A percentile compares a stretch with the other conserved stretches of the same genome.
phyloP scores from a whole-genome alignment of 306 rosid species.

The Sphenostylis stenocarpa region DNA sequence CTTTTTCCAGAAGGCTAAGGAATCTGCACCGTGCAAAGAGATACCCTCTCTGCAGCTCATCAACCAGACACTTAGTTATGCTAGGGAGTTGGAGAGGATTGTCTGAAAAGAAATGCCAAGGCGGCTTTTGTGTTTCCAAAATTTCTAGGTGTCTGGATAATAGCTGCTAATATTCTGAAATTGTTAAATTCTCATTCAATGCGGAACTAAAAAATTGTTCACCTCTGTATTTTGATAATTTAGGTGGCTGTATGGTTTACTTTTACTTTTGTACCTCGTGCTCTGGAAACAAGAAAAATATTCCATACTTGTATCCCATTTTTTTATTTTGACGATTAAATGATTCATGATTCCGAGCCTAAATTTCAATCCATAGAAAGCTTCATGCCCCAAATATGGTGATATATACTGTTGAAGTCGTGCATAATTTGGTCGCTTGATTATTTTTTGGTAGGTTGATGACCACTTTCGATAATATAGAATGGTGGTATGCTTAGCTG shows the following conservation, averaged over 20 bases:
- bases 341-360: background rate
- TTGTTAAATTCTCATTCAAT: conserved; percentile 25
- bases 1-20: conserved; percentile 84
- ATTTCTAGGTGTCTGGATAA: conserved; percentile 10
- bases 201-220: conserved; percentile 24
- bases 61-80: conserved; percentile 97
- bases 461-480: background rate
- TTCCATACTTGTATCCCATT: background rate
- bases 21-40: conserved; percentile 94
- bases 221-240: conserved; percentile 23
- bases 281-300: background rate
- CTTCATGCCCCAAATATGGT: background rate
- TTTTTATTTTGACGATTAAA: background rate
- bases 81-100: conserved; percentile 99
- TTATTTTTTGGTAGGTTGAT: background rate
- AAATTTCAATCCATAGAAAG: background rate
- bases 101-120: conserved; percentile 49
- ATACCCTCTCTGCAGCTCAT: conserved; percentile 94
- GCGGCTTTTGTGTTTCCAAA: conserved; percentile 20
- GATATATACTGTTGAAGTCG: background rate
- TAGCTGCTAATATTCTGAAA: conserved; percentile 23
- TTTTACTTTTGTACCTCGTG: background rate
- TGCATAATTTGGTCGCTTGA: background rate
- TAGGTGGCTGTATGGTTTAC: conserved; percentile 13
- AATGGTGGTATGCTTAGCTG: background rate